Base-by-base conservation (phyloP, 2,329 filamentous ascomycete genomes). In the Lasiodiplodia theobromae region DNA sequence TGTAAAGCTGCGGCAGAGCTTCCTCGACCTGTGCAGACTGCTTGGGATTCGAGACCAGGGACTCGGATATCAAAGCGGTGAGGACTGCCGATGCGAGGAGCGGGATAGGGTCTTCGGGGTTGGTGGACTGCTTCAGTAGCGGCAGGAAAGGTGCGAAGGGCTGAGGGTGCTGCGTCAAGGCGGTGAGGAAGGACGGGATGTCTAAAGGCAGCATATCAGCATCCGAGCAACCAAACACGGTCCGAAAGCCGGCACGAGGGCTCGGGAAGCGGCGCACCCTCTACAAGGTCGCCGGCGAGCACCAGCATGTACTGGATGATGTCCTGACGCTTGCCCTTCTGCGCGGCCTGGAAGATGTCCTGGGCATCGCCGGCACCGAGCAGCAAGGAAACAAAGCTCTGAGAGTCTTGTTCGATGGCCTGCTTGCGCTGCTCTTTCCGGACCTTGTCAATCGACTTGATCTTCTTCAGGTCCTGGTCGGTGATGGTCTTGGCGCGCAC, bases 261-360 rank as follows among this genome's bases (percentile, higher is more conserved):
- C 8, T 11, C 28, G 25, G 28, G 23, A 31, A 44, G 28, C 40
- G 69, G 10, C 51, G 75, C 85, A 97, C 94, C 89, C 78, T 95
- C 92, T 70, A 98, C 89, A 72, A 99, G 83, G 78, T 99, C 96
- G 71, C 89, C 90, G 70, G 96, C 87, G 76, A 99, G 84, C 58
- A 98, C 95, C 70, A 99, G 86, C 78, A 97, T 92, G 80, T 98
- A 97, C 83, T 97, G 95, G 71, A 97, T 87, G 73, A 99, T 93
- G 82, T 97, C 94, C 77, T 90, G 87, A 74, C 94, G 90, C 85
- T 94, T 94, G 40, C 90, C 88, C 63, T 69, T 69, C 54, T 94
- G 93, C 56, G 78, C 77, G 70, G 90, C 90, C 83, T 97, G 92
- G 73, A 98, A 86, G 70, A 97, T 92, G 80, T 91, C 94, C 74